phyloP scores from a whole-genome alignment of 2,329 filamentous ascomycete species.

The Apiospora arundinis region DNA sequence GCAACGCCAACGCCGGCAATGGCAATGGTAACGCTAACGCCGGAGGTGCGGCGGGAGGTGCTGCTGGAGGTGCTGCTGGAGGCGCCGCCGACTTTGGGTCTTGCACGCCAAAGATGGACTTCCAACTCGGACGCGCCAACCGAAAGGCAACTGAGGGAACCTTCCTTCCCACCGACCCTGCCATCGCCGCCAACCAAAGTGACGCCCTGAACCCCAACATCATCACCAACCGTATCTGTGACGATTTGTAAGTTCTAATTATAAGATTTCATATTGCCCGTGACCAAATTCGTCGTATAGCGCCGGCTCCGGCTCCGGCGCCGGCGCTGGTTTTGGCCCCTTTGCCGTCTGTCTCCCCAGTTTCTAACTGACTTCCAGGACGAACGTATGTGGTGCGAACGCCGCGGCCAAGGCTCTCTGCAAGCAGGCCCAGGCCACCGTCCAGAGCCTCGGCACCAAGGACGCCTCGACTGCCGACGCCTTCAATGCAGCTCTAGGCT shows the following conservation, averaged over 20 bases:
- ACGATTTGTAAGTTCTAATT: conserved; percentile 57
- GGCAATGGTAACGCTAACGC: not conserved
- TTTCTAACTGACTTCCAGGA: too few species aligned
- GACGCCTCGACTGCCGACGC: conserved; percentile 55
- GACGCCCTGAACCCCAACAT: conserved; percentile 69
- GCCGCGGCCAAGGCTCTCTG: conserved; percentile 57
- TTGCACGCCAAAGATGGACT: conserved; percentile 60
- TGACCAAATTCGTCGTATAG: too few species aligned
- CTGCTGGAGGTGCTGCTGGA: conserved; percentile 18
- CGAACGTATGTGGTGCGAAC: conserved; percentile 64
- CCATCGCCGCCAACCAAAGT: conserved; percentile 59
- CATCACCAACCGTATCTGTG: conserved; percentile 67
- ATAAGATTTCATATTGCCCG: too few species aligned
- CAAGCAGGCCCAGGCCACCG: conserved; percentile 53
- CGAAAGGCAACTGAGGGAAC: conserved; percentile 60
- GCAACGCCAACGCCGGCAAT: not conserved
- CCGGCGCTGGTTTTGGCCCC: too few species aligned
- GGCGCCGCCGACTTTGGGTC: conserved; percentile 54
- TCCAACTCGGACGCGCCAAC: conserved; percentile 58
- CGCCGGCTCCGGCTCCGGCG: too few species aligned
- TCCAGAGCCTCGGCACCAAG: conserved; percentile 55
- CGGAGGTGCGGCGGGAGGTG: conserved; percentile 23
- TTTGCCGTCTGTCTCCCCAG: too few species aligned
- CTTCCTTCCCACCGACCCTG: conserved; percentile 62
- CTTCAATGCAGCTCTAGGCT: conserved; percentile 51